Conservation (phyloP, 2,329 filamentous ascomycete species). For the Nannizzia gypsea region DNA sequence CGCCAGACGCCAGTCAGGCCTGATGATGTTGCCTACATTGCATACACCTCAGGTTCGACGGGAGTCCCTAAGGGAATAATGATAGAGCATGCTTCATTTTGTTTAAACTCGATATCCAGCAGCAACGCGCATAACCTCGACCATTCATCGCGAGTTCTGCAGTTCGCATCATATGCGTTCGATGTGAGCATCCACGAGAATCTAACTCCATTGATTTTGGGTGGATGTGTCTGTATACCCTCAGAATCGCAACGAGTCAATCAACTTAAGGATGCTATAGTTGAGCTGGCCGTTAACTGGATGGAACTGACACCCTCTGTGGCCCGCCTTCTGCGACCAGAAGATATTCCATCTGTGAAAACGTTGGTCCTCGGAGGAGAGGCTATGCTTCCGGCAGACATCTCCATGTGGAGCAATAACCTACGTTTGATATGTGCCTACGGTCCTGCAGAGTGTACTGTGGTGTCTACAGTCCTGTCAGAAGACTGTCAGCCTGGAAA, state of each 20-base stretch:
- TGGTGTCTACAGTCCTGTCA: constrained; percentile 10
- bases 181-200: constrained; percentile 32
- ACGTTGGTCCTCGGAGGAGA: constrained; percentile 31
- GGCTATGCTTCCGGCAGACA: constrained; percentile 22
- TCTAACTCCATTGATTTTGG: constrained; percentile 24
- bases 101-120: constrained; percentile 39
- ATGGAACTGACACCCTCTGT: constrained; percentile 40
- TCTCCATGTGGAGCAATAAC: constrained; percentile 20
- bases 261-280: constrained; percentile 23
- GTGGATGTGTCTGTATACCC: constrained; percentile 38
- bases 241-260: constrained; percentile 34
- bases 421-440: constrained; percentile 14
- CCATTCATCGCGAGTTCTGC: constrained; percentile 24
- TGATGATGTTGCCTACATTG: constrained; percentile 19
- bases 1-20: neutral
- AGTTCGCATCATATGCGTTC: constrained; percentile 37
- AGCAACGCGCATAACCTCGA: constrained; percentile 37
- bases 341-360: constrained; percentile 23
- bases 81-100: constrained; percentile 45
- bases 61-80: constrained; percentile 44
- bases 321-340: constrained; percentile 21
- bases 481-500: constrained; percentile 1
- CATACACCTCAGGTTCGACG: constrained; percentile 44
- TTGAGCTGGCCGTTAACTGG: constrained; percentile 35
- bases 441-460: constrained; percentile 17